A percentile compares a stretch with the other conserved stretches of the same genome.
phyloP scores from a whole-genome alignment of 805 yeast species.

The Teunomyces funiuensis region DNA sequence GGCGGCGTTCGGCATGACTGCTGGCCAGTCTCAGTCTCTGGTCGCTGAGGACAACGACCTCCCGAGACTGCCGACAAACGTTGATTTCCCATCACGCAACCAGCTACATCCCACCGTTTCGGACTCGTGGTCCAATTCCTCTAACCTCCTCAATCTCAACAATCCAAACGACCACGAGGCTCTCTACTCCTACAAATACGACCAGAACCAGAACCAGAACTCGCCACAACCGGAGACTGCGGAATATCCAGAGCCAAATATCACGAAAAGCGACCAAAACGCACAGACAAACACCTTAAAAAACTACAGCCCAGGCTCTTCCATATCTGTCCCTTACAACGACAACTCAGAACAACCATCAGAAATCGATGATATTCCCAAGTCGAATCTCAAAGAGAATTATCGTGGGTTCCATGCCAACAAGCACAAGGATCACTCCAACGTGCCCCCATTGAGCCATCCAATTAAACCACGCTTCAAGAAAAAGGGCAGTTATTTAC shows the following conservation, averaged over 20 bases:
- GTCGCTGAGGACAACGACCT: conserved; percentile 4
- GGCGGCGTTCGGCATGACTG: conserved; percentile 9
- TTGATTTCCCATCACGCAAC: neutral
- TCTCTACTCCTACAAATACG: conserved; percentile 12
- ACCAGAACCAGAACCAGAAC: conserved; percentile 3
- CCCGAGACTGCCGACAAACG: conserved; percentile 7
- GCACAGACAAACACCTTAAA: conserved; percentile 6
- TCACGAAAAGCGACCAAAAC: neutral
- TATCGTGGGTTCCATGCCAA: conserved; percentile 44
- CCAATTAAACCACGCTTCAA: conserved; percentile 49
- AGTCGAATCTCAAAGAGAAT: conserved; percentile 18
- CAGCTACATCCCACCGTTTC: conserved; percentile 10
- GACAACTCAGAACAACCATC: neutral
- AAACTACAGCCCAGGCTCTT: conserved; percentile 14
- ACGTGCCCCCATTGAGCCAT: conserved; percentile 47
- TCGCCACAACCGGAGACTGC: neutral
- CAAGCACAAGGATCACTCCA: conserved; percentile 26
- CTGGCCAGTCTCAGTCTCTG: conserved; percentile 13
- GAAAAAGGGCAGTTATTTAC: conserved; percentile 36
- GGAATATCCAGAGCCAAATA: neutral
- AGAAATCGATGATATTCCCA: neutral
- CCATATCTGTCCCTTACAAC: conserved; percentile 8
- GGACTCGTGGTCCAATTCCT: conserved; percentile 3
- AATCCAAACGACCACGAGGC: conserved; percentile 7
- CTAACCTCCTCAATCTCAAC: conserved; percentile 1